Evolutionary conservation across 225 moss, liverwort and hornwort species (phyloP).

Genomic region (Physcomitrium patens): DNA sequence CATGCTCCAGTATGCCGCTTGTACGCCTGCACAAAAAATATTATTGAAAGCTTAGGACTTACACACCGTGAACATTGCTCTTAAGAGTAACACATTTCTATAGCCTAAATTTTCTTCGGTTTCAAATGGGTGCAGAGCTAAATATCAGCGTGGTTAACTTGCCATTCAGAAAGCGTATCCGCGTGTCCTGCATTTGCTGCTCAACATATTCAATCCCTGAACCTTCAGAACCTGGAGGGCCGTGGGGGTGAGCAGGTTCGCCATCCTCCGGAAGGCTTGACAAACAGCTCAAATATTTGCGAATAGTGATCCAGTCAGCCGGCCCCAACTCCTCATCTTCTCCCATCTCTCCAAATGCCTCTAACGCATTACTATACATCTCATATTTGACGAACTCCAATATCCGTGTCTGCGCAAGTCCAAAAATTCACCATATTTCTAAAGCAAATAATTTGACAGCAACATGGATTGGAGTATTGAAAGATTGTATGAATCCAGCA

Average conservation of each 20-base stretch:
- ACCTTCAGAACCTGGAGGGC: slow-evolving; percentile 34
- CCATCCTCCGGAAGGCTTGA: slow-evolving; percentile 30
- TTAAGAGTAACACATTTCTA: not conserved
- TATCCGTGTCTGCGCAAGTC: slow-evolving; percentile 49
- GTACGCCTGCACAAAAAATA: slow-evolving; percentile 56
- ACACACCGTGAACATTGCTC: not conserved
- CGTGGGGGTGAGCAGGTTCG: slow-evolving; percentile 61
- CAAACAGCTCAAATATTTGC: slow-evolving; percentile 65
- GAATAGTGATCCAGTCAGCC: slow-evolving; percentile 66
- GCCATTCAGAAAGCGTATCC: slow-evolving; percentile 74
- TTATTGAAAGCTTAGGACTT: slow-evolving; percentile 1
- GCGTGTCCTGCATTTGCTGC: slow-evolving; percentile 67
- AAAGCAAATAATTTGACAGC: not conserved
- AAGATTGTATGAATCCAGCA: not conserved
- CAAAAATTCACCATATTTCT: slow-evolving; percentile 8
- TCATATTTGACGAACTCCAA: slow-evolving; percentile 69
- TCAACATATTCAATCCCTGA: slow-evolving; percentile 40
- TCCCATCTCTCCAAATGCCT: slow-evolving; percentile 73
- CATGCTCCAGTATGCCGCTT: slow-evolving; percentile 84
- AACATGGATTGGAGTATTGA: not conserved
- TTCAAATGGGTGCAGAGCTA: not conserved
- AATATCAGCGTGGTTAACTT: slow-evolving; percentile 15
- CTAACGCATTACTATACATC: slow-evolving; percentile 70
- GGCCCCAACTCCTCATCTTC: slow-evolving; percentile 92
- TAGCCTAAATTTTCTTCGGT: not conserved